Base-by-base conservation (phyloP, 2,329 filamentous ascomycete species). In the Xylaria sp. region DNA sequence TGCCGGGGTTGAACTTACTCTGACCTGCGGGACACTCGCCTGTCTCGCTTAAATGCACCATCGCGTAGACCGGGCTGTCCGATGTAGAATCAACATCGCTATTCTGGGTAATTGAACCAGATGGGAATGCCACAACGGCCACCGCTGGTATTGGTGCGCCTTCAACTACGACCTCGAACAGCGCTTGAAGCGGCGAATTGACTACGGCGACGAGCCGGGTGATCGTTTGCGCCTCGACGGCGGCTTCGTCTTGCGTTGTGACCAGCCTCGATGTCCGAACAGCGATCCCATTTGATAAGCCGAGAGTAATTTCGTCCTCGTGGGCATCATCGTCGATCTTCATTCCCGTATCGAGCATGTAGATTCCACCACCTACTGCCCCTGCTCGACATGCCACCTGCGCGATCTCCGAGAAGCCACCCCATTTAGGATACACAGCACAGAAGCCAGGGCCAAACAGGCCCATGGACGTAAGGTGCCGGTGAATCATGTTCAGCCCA, bases 391-490 rank as follows among this genome's bases (percentile, higher is more conserved):
- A 97, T 4, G 87, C 90, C 20, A 96, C 92, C 76, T 99, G 93
- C 24, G 90, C 86, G 55, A 97, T 85, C 73, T 99, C 93, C 26
- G 91, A 89, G 43, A 89, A 79, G 22, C 93, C 92, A 43, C 93
- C 93, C 88, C 92, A 99, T 78, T 96, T 97, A 19, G 92, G 88
- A 62, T 96, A 84, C 11, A 99, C 85, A 43, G 91, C 90, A 47
- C 90, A 90, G 69, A 97, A 97, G 8, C 93, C 92, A 44, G 89
- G 83, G 0, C 93, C 93, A 64, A 97, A 93, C 4, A 90, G 76
- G 7, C 93, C 92, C 72, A 95, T 92, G 0, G 93, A 97, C 13
- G 84, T 83, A 46, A 97, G 76, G 72, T 99, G 92, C 41, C 87
- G 85, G 62, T 88, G 82, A 52, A 97, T 89, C 21, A 85, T 81